Evolutionary conservation across 495 filamentous ascomycete genomes (phyloP), one percentile per base, ranked within the genome.

Genomic region (Halenospora varia): DNA sequence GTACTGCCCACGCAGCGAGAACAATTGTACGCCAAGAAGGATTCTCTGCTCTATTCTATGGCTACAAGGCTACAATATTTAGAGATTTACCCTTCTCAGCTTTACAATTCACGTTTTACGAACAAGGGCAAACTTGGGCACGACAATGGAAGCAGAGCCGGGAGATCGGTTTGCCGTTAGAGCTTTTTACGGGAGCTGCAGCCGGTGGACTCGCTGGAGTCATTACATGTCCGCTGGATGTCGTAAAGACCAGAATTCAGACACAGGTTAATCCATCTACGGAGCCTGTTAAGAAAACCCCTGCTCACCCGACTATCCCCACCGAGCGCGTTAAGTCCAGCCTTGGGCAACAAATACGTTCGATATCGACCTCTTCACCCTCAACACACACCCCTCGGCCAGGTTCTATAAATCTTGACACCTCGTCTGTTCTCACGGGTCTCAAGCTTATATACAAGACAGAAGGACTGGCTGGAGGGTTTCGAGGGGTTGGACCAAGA

Each of bases 171-270:
- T 66, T 94, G 55, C 77, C 84, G 3, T 66, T 96, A 47, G 95
- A 98, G 70, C 86, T 98, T 52, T 67, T 92, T 35, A 98, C 94
- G 2, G 94, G 90, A 6, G 90, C 88, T 4, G 87, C 84, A n/a
- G 94, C 94, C 1, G 94, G 94, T 53, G 93, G 94, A 23, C 84
- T 97, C 73, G 94, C 94, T 1, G 94, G 94, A 56, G 88, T 94
- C 2, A 84, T 98, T 0, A 97, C 94, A 2, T 96, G 92, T 67
- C 94, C 94, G 13, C 80, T 98, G 61, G 94, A 98, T 66, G 94
- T 98, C 2, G 95, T 98, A 49, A 98, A 98, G 73, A 98, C 94
- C 0, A 80, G 94, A 48, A 86, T 97, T n/a, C 94, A 98, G 70
- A 98, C 94, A 1, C 93, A 97, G 69, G 77, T 94, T 41, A 87